These are phyloP conservation scores for Helichrysum umbraculigerum DNA, from an alignment of 129 eudicot species.

Conservation along the genomic window DNA sequence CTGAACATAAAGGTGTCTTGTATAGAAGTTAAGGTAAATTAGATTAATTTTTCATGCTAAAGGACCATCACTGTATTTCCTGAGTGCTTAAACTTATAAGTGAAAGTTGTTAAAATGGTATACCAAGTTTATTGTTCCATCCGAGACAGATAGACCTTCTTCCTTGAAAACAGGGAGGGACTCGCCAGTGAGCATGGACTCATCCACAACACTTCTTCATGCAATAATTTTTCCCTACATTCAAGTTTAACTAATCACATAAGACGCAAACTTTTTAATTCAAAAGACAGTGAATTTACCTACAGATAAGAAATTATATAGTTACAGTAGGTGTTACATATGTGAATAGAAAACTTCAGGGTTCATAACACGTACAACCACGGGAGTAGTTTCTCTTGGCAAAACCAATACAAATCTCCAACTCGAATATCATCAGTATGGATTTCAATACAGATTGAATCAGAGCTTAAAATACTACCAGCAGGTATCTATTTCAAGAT, in stretches of 20 bases:
- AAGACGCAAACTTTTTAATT: constrained; percentile 20
- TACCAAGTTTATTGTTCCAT: constrained; percentile 97
- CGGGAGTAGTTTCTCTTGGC: constrained; percentile 95
- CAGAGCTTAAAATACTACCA: constrained; percentile 61
- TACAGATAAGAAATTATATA: no score
- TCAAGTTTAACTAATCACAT: constrained; percentile 12
- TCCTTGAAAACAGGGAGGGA: constrained; percentile 93
- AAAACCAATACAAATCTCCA: constrained; percentile 84
- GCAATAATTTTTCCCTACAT: constrained; percentile 81
- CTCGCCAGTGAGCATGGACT: constrained; percentile 97
- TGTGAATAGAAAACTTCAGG: constrained; percentile 16
- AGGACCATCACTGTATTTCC: background rate
- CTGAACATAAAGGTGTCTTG: no score
- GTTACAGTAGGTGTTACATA: constrained; percentile 8
- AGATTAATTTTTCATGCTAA: no score
- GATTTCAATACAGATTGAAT: constrained; percentile 73
- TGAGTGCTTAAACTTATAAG: background rate
- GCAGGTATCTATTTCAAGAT: no score
- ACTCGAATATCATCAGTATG: constrained; percentile 84
- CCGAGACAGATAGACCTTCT: constrained; percentile 69
- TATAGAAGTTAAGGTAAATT: no score
- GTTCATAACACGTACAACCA: constrained; percentile 71
- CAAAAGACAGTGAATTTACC: no score
- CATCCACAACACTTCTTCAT: constrained; percentile 96
- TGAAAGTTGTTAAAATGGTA: constrained; percentile 8